Evolutionary conservation across 1,284 basidiomycete genomes (phyloP).

Genomic region (Ceratobasidium sp.): DNA sequence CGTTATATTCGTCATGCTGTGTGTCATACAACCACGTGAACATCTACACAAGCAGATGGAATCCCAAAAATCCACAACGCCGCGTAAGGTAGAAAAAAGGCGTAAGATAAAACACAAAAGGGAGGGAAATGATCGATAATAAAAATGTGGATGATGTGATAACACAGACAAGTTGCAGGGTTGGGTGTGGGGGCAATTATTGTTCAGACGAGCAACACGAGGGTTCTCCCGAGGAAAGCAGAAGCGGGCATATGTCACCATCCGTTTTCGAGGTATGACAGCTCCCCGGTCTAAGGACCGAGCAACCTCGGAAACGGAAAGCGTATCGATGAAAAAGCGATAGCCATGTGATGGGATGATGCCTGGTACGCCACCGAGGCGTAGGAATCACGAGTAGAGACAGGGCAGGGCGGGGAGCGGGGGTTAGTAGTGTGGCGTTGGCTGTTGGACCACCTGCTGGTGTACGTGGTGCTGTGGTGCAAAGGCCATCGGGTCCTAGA

Average conservation of each 20-base stretch:
- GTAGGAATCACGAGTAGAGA: neutral
- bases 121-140: neutral
- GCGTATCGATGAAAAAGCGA: conserved; percentile 24
- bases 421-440: conserved; percentile 29
- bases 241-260: neutral
- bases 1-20: conserved; percentile 24
- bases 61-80: conserved; percentile 5
- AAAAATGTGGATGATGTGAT: conserved; percentile 3
- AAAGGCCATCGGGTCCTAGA: conserved; percentile 33
- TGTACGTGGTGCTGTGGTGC: conserved; percentile 27
- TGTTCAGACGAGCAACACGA: neutral
- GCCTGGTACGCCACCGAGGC: neutral
- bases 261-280: neutral
- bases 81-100: neutral
- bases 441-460: conserved; percentile 31
- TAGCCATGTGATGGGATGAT: neutral
- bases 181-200: neutral
- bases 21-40: conserved; percentile 3
- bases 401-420: neutral
- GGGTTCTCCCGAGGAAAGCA: conserved; percentile 11
- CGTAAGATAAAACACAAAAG: neutral
- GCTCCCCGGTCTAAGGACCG: neutral
- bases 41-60: conserved; percentile 10
- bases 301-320: neutral
- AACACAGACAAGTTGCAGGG: conserved; percentile 3